phyloP scores from a whole-genome alignment of 2,329 filamentous ascomycete species.

The Neonectria faginata region DNA sequence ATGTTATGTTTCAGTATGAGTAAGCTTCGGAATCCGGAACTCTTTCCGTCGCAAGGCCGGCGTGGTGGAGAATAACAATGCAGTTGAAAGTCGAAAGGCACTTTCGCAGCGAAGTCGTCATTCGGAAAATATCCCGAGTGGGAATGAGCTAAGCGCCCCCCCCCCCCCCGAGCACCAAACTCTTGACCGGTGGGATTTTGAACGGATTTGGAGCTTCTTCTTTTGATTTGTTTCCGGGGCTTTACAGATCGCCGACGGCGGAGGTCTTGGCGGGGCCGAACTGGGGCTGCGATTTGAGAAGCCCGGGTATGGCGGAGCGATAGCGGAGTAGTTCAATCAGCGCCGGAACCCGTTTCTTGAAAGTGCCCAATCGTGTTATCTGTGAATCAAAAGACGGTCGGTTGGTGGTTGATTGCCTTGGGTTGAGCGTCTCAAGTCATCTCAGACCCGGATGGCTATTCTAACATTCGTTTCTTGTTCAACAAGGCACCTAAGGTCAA shows the following conservation, averaged over 20 bases:
- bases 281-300: conserved; percentile 24
- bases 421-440: neutral
- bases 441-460: neutral
- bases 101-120: neutral
- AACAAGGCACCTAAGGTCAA: neutral
- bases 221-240: conserved; percentile 27
- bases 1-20: neutral
- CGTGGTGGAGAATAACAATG: neutral
- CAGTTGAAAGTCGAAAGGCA: neutral
- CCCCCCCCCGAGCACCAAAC: neutral
- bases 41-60: neutral
- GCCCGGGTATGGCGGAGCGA: conserved; percentile 18
- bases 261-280: conserved; percentile 9
- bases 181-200: conserved; percentile 8
- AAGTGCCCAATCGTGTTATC: neutral
- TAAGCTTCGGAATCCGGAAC: neutral
- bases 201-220: conserved; percentile 13
- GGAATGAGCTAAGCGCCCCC: conserved; percentile 33
- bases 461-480: neutral
- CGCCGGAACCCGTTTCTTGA: conserved; percentile 50
- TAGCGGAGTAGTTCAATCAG: conserved; percentile 28
- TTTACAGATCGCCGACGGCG: conserved; percentile 21
- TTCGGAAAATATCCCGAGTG: neutral
- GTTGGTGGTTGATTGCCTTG: neutral
- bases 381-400: neutral